Percentiles rank a stretch among this genome's conserved stretches.
Conservation (phyloP, 1,284 basidiomycete species). For the Boletellus dicymbophilus region DNA sequence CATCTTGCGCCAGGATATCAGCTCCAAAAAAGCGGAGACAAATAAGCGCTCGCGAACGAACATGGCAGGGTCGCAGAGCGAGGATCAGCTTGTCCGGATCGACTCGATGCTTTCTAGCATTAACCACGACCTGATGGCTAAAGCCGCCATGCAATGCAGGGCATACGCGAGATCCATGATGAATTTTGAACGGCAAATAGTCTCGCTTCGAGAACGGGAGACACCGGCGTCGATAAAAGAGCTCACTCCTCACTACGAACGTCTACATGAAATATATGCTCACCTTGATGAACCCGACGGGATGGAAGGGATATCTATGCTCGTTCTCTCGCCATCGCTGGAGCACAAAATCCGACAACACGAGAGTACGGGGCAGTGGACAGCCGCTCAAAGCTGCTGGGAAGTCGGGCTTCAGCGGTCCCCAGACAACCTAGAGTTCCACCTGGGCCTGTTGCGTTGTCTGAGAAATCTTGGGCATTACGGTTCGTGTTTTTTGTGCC, state of each 20-base stretch:
- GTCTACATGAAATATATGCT: conserved; percentile 95
- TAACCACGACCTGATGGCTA: conserved; percentile 88
- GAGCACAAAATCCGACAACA: conserved; percentile 99
- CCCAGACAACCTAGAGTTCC: conserved; percentile 87
- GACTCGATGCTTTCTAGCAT: conserved; percentile 85
- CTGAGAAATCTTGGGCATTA: conserved; percentile 96
- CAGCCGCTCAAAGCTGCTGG: conserved; percentile 99
- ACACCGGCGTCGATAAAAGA: conserved; percentile 46
- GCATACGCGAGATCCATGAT: conserved; percentile 94
- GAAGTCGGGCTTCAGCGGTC: conserved; percentile 94
- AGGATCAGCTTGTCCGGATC: conserved; percentile 66
- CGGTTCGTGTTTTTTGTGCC: conserved; percentile 54
- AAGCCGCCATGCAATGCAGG: conserved; percentile 92
- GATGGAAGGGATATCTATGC: conserved; percentile 96
- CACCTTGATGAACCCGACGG: conserved; percentile 98
- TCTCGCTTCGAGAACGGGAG: conserved; percentile 47
- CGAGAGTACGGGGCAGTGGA: conserved; percentile 97
- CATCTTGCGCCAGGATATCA: conserved; percentile 59
- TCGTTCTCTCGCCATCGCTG: conserved; percentile 87
- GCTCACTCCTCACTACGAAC: conserved; percentile 84
- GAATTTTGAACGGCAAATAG: conserved; percentile 89
- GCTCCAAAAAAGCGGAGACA: conserved; percentile 47
- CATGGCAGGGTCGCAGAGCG: conserved; percentile 38
- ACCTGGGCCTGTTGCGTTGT: conserved; percentile 90
- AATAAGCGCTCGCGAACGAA: conserved; percentile 48